Base-by-base conservation (phyloP, 805 yeast species). In the Sugiyamaella boreocaroliniensis region DNA sequence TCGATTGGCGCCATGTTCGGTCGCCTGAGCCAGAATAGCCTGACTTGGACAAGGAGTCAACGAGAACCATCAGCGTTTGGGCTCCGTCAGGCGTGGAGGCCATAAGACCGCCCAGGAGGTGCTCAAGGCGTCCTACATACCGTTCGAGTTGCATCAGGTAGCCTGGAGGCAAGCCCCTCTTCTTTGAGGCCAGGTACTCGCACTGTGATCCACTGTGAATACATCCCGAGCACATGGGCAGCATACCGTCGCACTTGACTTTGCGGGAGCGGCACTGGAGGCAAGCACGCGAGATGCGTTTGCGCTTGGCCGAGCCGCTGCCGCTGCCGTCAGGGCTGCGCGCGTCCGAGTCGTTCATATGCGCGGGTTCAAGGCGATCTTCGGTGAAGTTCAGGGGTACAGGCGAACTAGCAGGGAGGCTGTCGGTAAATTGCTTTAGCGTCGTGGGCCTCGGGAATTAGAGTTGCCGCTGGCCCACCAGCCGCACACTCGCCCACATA, bases 91-190 rank as follows among this genome's bases (percentile, higher is more conserved):
- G 32, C 20, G 16, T 15, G 4, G 22, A 47, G 42, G 34, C 19
- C 18, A 29, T n/a, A 6, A 45, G 29, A 26, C 45, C 22, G 2
- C 51, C 53, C 34, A 50, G 43, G 4, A 44, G 16, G 16, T 29
- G 42, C 32, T 51, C 53, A 14, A 43, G 20, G 19, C 40, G 37
- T 2, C 11, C 22, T 29, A 45, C 51, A 20, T 48, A 51, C 20
- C 45, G 32, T 11, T 43, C 47, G 12, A 52, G 46, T 26, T 50
- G 34, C 47, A 51, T 55, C 19, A 52, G n/a, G 40, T 52, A 49
- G 14, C 55, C 55, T n/a, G 51, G 49, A 11, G 46, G 55, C 29
- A 52, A 29, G 15, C 55, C 55, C 43, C 55, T 40, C 26, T 49
- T 52, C 49, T 49, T 49, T 5, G 47, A 43, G 15, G 44, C 52